Evolutionary conservation across 805 yeast species (phyloP).

Genomic region (Kuraishia piskuri): DNA sequence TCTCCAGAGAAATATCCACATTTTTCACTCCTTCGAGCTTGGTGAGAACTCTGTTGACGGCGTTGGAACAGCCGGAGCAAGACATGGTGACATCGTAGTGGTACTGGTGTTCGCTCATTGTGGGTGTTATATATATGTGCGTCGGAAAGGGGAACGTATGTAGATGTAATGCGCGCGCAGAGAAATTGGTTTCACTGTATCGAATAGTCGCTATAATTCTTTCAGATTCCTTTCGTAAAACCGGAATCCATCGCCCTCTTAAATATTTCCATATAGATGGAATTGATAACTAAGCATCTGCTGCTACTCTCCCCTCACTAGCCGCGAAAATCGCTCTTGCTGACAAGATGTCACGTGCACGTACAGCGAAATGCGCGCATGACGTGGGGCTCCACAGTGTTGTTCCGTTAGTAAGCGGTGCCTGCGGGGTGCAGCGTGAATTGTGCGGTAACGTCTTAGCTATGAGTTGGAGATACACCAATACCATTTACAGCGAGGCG

Average conservation of each 20-base stretch:
- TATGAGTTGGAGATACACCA: too few species aligned
- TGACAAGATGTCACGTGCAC: neutral
- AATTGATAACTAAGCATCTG: neutral
- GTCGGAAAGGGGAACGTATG: too few species aligned
- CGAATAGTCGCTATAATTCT: too few species aligned
- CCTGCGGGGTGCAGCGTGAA: neutral
- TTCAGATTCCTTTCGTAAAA: neutral
- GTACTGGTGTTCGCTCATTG: conserved; percentile 52
- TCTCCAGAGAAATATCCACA: conserved; percentile 66
- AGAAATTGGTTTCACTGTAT: too few species aligned
- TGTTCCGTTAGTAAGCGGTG: neutral
- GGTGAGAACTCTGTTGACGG: conserved; percentile 69
- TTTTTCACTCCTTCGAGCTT: conserved; percentile 67
- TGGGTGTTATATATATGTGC: conserved; percentile 1
- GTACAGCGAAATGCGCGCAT: neutral
- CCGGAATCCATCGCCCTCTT: neutral
- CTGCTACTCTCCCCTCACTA: neutral
- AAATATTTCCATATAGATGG: neutral
- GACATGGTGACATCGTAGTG: conserved; percentile 79
- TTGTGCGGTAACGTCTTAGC: neutral
- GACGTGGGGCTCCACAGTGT: neutral
- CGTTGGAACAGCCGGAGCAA: conserved; percentile 83
- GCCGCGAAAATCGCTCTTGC: neutral
- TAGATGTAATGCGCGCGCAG: too few species aligned
- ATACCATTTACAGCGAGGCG: too few species aligned